Conservation (phyloP, 805 yeast species). For the Dipodascopsis uninucleata region DNA sequence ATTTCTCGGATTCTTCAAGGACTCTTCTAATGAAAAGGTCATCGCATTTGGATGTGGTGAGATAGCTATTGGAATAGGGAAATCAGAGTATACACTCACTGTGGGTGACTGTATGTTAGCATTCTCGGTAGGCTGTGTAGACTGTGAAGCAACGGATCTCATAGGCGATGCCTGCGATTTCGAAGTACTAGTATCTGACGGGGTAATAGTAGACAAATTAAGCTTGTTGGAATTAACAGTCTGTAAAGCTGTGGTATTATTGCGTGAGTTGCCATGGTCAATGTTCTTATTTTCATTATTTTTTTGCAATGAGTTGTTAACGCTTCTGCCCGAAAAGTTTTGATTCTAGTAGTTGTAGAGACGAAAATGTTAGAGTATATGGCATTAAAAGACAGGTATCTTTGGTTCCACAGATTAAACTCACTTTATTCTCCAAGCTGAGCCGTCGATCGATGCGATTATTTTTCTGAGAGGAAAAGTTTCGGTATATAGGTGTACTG, state of each 20-base stretch:
- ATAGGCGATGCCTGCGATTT: no score
- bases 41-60: conserved; percentile 11
- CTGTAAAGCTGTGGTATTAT: neutral
- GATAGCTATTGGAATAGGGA: conserved; percentile 22
- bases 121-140: no score
- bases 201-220: no score
- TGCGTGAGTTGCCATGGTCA: neutral
- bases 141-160: no score
- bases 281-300: neutral
- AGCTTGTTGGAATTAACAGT: no score
- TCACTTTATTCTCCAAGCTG: conserved; percentile 4
- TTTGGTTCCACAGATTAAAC: neutral
- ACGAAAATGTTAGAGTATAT: neutral
- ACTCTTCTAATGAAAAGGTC: conserved; percentile 21
- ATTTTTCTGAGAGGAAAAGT: neutral
- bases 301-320: neutral
- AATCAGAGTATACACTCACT: no score
- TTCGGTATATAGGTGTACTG: conserved; percentile 1
- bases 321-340: neutral
- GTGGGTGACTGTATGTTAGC: no score
- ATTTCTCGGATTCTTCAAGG: conserved; percentile 36
- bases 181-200: no score
- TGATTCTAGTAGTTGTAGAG: neutral
- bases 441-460: conserved; percentile 5
- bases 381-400: neutral